phyloP scores from a whole-genome alignment of 2,329 filamentous ascomycete species.

The Xylariomycetidae sp. region DNA sequence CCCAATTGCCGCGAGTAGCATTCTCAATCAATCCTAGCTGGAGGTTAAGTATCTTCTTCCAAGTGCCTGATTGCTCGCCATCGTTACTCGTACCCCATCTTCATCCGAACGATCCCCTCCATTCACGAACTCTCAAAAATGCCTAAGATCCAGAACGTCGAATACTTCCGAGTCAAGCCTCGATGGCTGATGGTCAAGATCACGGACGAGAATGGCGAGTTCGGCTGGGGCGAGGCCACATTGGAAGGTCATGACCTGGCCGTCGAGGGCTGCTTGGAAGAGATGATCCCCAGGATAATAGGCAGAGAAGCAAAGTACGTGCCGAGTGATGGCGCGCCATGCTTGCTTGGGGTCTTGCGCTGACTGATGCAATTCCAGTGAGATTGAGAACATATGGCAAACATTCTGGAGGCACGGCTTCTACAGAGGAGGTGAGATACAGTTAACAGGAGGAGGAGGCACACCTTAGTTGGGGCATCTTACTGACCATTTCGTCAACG shows the following conservation, averaged over 20 bases:
- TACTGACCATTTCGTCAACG: too few relatives aligned
- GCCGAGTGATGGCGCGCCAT: too few relatives aligned
- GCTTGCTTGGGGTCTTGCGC: not conserved
- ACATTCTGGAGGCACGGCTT: slow-evolving; percentile 66
- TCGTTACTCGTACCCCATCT: too few relatives aligned
- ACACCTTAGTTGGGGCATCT: too few relatives aligned
- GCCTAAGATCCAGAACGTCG: slow-evolving; percentile 60
- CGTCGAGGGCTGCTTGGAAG: slow-evolving; percentile 67
- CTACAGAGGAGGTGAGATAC: slow-evolving; percentile 74
- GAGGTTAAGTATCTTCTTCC: too few relatives aligned
- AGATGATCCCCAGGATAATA: slow-evolving; percentile 39
- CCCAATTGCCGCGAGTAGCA: too few relatives aligned
- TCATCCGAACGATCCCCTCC: slow-evolving; percentile 15
- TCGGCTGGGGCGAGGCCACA: slow-evolving; percentile 72
- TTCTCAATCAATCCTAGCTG: too few relatives aligned
- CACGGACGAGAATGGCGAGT: slow-evolving; percentile 58
- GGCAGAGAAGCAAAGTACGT: slow-evolving; percentile 67
- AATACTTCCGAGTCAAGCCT: slow-evolving; percentile 71
- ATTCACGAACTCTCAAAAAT: too few relatives aligned
- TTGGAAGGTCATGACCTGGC: slow-evolving; percentile 70
- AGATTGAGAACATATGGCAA: slow-evolving; percentile 81
- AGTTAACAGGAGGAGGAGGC: too few relatives aligned
- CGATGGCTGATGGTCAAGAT: slow-evolving; percentile 78
- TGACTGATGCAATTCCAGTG: slow-evolving; percentile 36
- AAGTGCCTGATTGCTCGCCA: too few relatives aligned